A percentile compares a stretch with the other conserved stretches of the same genome.
Evolutionary conservation across 1,139 yeast genomes (phyloP).

Genomic region (Zygoascus sp.): DNA sequence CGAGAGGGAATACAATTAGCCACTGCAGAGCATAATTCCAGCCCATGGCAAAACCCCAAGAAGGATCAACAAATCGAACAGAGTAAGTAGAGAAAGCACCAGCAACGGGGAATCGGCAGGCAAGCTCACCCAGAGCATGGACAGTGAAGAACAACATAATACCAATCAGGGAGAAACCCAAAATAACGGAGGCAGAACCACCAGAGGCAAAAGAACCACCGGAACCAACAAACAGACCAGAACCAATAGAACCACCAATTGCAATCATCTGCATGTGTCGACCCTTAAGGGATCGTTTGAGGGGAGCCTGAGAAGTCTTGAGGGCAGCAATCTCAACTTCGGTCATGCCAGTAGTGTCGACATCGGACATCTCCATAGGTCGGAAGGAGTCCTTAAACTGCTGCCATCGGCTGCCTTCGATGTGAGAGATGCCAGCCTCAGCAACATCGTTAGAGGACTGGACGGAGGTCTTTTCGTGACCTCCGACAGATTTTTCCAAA

Average conservation of each 20-base stretch:
- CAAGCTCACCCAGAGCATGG: slow-evolving; percentile 59
- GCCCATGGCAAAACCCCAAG: slow-evolving; percentile 75
- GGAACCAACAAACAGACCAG: slow-evolving; percentile 64
- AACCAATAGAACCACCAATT: slow-evolving; percentile 85
- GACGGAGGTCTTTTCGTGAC: slow-evolving; percentile 8
- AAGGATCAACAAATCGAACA: slow-evolving; percentile 55
- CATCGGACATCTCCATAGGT: slow-evolving; percentile 24
- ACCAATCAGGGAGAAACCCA: slow-evolving; percentile 47
- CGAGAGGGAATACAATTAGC: slow-evolving; percentile 73
- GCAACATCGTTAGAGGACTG: slow-evolving; percentile 7
- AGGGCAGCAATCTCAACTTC: slow-evolving; percentile 26
- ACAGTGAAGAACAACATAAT: slow-evolving; percentile 50
- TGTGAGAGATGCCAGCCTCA: not conserved
- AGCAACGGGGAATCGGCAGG: slow-evolving; percentile 57
- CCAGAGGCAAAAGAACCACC: slow-evolving; percentile 54
- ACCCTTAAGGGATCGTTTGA: slow-evolving; percentile 56
- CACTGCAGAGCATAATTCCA: slow-evolving; percentile 83
- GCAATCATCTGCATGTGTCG: slow-evolving; percentile 82
- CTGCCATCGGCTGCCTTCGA: slow-evolving; percentile 18
- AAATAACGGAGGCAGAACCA: slow-evolving; percentile 64
- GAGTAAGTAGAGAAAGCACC: slow-evolving; percentile 56
- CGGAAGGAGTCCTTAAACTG: slow-evolving; percentile 29
- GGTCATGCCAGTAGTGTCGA: slow-evolving; percentile 30
- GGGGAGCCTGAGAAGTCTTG: slow-evolving; percentile 57
- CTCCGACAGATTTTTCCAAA: slow-evolving; percentile 7